Conservation (phyloP, 2,329 filamentous ascomycete genomes). For the Rutstroemia sp. region DNA sequence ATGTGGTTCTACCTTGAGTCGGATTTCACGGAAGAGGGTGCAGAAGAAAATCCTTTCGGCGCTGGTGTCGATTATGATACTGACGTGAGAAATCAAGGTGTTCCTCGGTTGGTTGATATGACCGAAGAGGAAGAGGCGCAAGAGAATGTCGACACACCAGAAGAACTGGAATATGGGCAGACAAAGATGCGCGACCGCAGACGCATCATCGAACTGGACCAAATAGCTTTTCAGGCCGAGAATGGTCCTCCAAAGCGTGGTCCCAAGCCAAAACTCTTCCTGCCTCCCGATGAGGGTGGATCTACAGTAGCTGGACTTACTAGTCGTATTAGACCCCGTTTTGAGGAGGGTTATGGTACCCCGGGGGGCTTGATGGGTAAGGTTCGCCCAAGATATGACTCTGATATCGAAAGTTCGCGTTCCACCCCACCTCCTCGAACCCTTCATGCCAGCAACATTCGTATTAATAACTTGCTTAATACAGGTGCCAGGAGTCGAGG, state of each 20-base stretch:
- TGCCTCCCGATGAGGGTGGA: slow-evolving; percentile 37
- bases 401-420: slow-evolving; percentile 44
- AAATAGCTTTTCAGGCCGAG: slow-evolving; percentile 37
- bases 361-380: slow-evolving; percentile 50
- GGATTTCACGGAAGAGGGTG: slow-evolving; percentile 83
- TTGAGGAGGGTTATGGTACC: slow-evolving; percentile 33
- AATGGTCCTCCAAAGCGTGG: slow-evolving; percentile 49
- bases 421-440: slow-evolving; percentile 42
- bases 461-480: slow-evolving; percentile 23
- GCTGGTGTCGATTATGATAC: slow-evolving; percentile 57
- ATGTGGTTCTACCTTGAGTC: slow-evolving; percentile 99
- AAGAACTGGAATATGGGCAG: slow-evolving; percentile 63
- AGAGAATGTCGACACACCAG: slow-evolving; percentile 69
- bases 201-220: slow-evolving; percentile 68
- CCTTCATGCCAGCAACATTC: slow-evolving; percentile 29
- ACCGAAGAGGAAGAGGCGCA: slow-evolving; percentile 54
- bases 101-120: slow-evolving; percentile 60
- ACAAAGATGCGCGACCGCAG: slow-evolving; percentile 68
- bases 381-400: slow-evolving; percentile 56
- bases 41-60: slow-evolving; percentile 86
- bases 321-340: slow-evolving; percentile 56
- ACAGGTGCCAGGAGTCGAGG: slow-evolving; percentile 33
- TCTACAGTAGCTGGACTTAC: slow-evolving; percentile 39
- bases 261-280: slow-evolving; percentile 30
- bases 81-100: slow-evolving; percentile 59